Evolutionary conservation across 148 eudicot species (phyloP), one percentile per base, ranked within the genome.

Genomic region (Dysphania ambrosioides): DNA sequence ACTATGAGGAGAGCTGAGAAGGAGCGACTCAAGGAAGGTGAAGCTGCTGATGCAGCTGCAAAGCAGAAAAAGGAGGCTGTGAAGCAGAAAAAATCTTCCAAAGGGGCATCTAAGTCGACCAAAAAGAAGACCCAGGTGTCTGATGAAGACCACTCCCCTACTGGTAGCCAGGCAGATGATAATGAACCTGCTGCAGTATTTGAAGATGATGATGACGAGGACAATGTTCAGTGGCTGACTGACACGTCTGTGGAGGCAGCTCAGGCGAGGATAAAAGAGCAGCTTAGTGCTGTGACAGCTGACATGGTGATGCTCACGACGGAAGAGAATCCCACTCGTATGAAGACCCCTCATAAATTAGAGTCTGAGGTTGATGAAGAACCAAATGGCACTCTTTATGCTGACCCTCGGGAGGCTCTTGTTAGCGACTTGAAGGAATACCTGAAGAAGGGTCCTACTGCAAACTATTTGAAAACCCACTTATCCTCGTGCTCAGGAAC

Each of bases 271-370:
- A 90, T 90, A 21, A 86, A 87, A 51, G 96, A 90, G 67, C 96
- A 90, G 80, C 83, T 92, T 29, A 92, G 82, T 75, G 83, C 92
- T 51, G 95, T 81, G 49, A 90, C 97, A 16, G 86, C 97, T 56
- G 90, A 89, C 70, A 89, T 91, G 97, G 97, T 91, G 68, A 86
- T 91, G 82, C 92, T 91, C 36, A 34, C 90, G 0, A 83, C 94
- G 18, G 97, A 90, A 72, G 85, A 83, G 23, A 80, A 85, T 62
- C 66, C 86, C 13, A 56, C 86, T 10, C 75, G 58, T 19, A 84
- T 76, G 62, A 83, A 87, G 78, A 73, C 86, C 21, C 88, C 74
- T 9, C 77, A 58, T n/a, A 79, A 82, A 26, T 41, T 78, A 64
- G 67, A 78, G 56, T 34, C 83, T 18, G 78, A 81, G 55, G 76